Percentiles rank a stretch among this genome's conserved stretches.
Conservation (phyloP, 2,329 filamentous ascomycete genomes). For the Cladosporium sp. region DNA sequence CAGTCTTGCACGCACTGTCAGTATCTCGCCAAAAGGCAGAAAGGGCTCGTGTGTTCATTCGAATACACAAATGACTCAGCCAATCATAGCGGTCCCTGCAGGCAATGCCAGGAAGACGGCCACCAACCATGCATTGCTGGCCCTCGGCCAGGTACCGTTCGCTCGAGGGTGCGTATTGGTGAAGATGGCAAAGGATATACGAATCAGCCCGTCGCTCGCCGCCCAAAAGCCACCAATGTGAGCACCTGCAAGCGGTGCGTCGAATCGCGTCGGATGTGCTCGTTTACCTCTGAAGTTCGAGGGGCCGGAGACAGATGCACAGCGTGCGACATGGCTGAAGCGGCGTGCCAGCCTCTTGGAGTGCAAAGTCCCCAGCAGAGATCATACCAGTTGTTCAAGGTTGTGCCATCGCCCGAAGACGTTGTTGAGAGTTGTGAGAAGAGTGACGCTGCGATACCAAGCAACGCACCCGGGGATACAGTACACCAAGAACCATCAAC, state of each 20-base stretch:
- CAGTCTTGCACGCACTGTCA: slow-evolving; percentile 30
- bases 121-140: slow-evolving; percentile 32
- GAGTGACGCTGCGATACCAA: too few species aligned
- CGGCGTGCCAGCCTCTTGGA: slow-evolving; percentile 11
- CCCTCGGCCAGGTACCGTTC: slow-evolving; percentile 25
- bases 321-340: slow-evolving; percentile 1
- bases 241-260: slow-evolving; percentile 14
- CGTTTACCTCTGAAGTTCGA: slow-evolving; percentile 13
- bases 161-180: slow-evolving; percentile 18
- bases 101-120: slow-evolving; percentile 26
- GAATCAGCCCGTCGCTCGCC: slow-evolving; percentile 7
- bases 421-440: too few species aligned
- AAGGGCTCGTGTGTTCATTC: slow-evolving; percentile 31
- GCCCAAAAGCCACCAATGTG: not conserved
- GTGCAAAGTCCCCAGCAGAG: too few species aligned
- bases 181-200: slow-evolving; percentile 15
- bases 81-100: slow-evolving; percentile 19
- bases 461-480: too few species aligned
- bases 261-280: slow-evolving; percentile 15
- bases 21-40: slow-evolving; percentile 14
- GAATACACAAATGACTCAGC: slow-evolving; percentile 10
- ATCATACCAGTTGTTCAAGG: too few species aligned
- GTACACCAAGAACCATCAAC: too few species aligned
- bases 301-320: slow-evolving; percentile 14
- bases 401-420: too few species aligned